Evolutionary conservation across 441 rosid species (phyloP).

Genomic region (Pelargonium myrrhifolium): DNA sequence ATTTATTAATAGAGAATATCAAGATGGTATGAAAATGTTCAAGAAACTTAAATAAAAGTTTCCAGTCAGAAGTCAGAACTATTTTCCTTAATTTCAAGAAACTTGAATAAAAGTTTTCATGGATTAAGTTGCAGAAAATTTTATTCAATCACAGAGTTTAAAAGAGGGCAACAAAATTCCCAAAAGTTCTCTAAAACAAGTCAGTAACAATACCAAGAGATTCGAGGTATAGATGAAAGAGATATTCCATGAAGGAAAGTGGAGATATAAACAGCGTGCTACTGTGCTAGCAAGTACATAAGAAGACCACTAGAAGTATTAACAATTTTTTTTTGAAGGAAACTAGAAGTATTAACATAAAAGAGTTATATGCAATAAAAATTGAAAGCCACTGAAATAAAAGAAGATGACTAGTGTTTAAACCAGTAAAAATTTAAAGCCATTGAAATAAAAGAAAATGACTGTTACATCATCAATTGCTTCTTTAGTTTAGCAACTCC

Average conservation of each 20-base stretch:
- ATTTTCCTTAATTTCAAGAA: not conserved
- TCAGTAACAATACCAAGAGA: no score
- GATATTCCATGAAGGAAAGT: not conserved
- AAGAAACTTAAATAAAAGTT: no score
- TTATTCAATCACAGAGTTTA: no score
- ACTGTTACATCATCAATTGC: slow-evolving; percentile 2
- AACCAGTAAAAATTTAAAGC: no score
- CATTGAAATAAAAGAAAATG: slow-evolving; percentile 1
- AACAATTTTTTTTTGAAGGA: no score
- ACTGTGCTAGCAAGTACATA: not conserved
- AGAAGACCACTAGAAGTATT: slow-evolving; percentile 1
- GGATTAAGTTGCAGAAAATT: not conserved
- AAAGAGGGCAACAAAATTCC: no score
- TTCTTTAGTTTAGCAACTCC: no score
- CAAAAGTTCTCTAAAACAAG: no score
- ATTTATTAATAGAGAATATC: not conserved
- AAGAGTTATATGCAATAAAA: not conserved
- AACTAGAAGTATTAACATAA: no score
- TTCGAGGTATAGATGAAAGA: not conserved
- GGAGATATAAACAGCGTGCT: not conserved
- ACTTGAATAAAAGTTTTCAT: not conserved
- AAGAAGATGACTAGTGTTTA: no score
- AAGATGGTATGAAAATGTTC: not conserved
- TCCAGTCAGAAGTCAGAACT: no score
- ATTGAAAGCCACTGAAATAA: no score